Evolutionary conservation across 495 filamentous ascomycete species (phyloP).

Genomic region (Penicillium arizonense): DNA sequence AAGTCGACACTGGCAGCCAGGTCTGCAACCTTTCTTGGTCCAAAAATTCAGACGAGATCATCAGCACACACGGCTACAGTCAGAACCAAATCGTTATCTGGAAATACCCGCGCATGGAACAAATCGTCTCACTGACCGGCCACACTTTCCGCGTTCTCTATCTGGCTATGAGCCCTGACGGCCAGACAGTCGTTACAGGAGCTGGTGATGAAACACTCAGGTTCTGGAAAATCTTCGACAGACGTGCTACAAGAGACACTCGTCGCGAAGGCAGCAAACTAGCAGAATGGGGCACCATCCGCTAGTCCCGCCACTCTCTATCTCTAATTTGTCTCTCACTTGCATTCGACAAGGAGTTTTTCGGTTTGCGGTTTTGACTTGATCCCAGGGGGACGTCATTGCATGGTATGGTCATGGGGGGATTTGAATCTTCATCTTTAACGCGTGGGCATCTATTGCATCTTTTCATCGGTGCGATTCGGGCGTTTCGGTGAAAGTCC

Average conservation of each 20-base stretch:
- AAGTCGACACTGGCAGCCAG: slow-evolving; percentile 93
- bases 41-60: slow-evolving; percentile 94
- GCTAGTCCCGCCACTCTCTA: slow-evolving; percentile 35
- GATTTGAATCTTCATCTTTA: slow-evolving; percentile 17
- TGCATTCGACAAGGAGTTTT: slow-evolving; percentile 46
- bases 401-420: slow-evolving; percentile 24
- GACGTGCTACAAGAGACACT: slow-evolving; percentile 53
- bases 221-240: slow-evolving; percentile 95
- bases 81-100: slow-evolving; percentile 98
- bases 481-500: slow-evolving; percentile 25
- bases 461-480: slow-evolving; percentile 20
- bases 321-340: slow-evolving; percentile 19
- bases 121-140: slow-evolving; percentile 89
- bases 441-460: slow-evolving; percentile 38
- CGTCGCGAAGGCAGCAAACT: slow-evolving; percentile 56
- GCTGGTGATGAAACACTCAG: slow-evolving; percentile 94
- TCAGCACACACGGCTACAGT: slow-evolving; percentile 94
- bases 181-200: slow-evolving; percentile 88
- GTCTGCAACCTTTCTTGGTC: slow-evolving; percentile 97
- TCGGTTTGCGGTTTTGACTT: slow-evolving; percentile 25
- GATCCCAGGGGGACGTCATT: slow-evolving; percentile 15
- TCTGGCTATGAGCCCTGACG: slow-evolving; percentile 95
- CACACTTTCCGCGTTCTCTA: slow-evolving; percentile 97
- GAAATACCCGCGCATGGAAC: slow-evolving; percentile 98
- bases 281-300: slow-evolving; percentile 69